These are phyloP conservation scores for Centaurea solstitialis DNA, from an alignment of 129 eudicot species.

Conservation along the genomic window DNA sequence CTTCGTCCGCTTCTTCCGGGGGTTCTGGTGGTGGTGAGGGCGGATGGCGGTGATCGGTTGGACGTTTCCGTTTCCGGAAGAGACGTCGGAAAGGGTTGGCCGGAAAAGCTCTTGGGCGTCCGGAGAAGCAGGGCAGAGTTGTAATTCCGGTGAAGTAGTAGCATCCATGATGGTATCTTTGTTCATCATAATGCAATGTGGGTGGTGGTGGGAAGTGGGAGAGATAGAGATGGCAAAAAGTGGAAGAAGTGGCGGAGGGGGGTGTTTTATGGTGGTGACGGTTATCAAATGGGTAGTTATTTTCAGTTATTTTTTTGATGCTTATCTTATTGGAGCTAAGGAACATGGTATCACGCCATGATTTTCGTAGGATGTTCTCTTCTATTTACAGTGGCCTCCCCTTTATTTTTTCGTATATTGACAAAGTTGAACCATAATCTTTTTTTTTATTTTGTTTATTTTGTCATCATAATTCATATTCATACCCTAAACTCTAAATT, in stretches of 20 bases:
- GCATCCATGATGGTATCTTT: background rate
- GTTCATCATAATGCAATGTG: slow-evolving; percentile 33
- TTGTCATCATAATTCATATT: too few species aligned
- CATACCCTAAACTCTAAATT: too few species aligned
- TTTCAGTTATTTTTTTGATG: slow-evolving; percentile 31
- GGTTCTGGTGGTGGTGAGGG: slow-evolving; percentile 39
- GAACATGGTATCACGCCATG: slow-evolving; percentile 17
- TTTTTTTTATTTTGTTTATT: background rate
- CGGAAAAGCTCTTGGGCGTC: slow-evolving; percentile 21
- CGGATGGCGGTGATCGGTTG: slow-evolving; percentile 27
- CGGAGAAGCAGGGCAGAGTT: slow-evolving; percentile 31
- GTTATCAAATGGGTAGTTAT: slow-evolving; percentile 52
- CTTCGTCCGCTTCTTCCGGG: slow-evolving; percentile 59
- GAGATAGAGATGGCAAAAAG: slow-evolving; percentile 24
- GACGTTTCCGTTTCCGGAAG: slow-evolving; percentile 14
- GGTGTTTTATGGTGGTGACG: slow-evolving; percentile 36
- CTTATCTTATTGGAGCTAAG: slow-evolving; percentile 25
- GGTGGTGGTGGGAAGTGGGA: background rate
- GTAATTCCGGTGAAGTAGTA: slow-evolving; percentile 24
- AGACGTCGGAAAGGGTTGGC: slow-evolving; percentile 20
- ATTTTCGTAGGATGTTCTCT: slow-evolving; percentile 28
- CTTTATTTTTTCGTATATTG: background rate
- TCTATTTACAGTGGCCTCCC: background rate
- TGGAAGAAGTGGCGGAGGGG: slow-evolving; percentile 25
- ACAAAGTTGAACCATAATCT: background rate